Conservation (phyloP, 2,329 filamentous ascomycete species). For the Xylariaceae sp. region DNA sequence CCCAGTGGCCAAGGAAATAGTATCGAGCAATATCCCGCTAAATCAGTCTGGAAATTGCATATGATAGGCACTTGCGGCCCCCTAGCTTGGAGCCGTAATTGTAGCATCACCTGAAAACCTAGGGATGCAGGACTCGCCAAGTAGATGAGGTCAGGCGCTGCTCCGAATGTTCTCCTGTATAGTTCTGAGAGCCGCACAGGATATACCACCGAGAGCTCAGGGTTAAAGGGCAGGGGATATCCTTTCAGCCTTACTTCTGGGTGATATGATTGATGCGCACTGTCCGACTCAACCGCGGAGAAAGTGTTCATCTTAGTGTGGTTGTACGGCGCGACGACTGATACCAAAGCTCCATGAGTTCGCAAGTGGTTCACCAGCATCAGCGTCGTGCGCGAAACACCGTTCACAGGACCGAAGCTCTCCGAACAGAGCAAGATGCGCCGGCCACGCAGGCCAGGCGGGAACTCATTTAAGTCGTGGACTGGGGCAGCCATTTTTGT, state of each 20-base stretch:
- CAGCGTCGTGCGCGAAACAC: conserved; percentile 71
- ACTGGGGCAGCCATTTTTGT: conserved; percentile 1
- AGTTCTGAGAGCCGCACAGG: conserved; percentile 66
- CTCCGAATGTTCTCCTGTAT: conserved; percentile 61
- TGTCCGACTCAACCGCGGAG: conserved; percentile 38
- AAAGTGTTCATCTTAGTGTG: conserved; percentile 59
- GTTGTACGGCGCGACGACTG: conserved; percentile 66
- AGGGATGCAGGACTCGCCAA: conserved; percentile 70
- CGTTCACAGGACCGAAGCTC: conserved; percentile 73
- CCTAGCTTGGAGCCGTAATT: conserved; percentile 61
- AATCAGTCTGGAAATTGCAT: conserved; percentile 73
- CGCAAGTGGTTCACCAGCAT: conserved; percentile 70
- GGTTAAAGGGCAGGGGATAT: conserved; percentile 71
- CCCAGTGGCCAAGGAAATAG: conserved; percentile 68
- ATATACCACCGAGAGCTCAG: conserved; percentile 70
- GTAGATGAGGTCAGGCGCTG: conserved; percentile 67
- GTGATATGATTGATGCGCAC: conserved; percentile 34
- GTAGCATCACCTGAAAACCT: conserved; percentile 72
- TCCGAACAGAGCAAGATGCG: conserved; percentile 70
- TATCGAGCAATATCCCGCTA: conserved; percentile 70
- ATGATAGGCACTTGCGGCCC: conserved; percentile 61
- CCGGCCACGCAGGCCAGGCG: conserved; percentile 56
- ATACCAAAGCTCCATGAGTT: conserved; percentile 64
- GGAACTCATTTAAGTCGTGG: conserved; percentile 50
- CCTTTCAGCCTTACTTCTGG: conserved; percentile 64